Percentiles rank a stretch among this genome's conserved stretches.
Conservation (phyloP, 73 alveolate genomes). For the Tetrahymena elliotti region DNA sequence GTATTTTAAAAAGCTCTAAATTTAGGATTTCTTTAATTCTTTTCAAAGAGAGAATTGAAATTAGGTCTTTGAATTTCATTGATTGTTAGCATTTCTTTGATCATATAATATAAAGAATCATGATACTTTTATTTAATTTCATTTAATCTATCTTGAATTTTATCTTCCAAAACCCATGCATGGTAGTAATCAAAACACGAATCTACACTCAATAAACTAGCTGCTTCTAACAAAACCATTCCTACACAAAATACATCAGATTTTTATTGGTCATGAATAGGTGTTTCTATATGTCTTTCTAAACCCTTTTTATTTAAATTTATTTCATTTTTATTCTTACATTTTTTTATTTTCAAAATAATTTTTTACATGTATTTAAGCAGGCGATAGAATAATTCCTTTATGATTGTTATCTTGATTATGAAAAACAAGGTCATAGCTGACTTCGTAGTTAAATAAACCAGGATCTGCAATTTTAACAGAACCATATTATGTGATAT, state of each 20-base stretch:
- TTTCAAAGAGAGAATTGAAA: neutral
- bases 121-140: conserved; percentile 7
- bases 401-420: conserved; percentile 6
- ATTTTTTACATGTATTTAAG: neutral
- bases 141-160: conserved; percentile 2
- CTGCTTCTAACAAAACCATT: conserved; percentile 17
- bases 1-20: neutral
- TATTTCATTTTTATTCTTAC: neutral
- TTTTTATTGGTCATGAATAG: conserved; percentile 13
- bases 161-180: conserved; percentile 28
- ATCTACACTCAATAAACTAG: neutral
- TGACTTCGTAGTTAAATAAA: conserved; percentile 7
- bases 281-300: conserved; percentile 21
- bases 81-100: conserved; percentile 26
- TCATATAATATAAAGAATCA: conserved; percentile 14
- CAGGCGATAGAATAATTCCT: conserved; percentile 30
- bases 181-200: conserved; percentile 29
- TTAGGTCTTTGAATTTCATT: conserved; percentile 22
- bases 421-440: conserved; percentile 2
- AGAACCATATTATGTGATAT: neutral
- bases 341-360: neutral
- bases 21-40: conserved; percentile 11
- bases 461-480: conserved; percentile 42
- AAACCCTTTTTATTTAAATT: neutral
- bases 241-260: conserved; percentile 29